A percentile compares a stretch with the other conserved stretches of the same genome.
phyloP scores from a whole-genome alignment of 768 basidiomycete genomes.

The Scleroderma bovista region DNA sequence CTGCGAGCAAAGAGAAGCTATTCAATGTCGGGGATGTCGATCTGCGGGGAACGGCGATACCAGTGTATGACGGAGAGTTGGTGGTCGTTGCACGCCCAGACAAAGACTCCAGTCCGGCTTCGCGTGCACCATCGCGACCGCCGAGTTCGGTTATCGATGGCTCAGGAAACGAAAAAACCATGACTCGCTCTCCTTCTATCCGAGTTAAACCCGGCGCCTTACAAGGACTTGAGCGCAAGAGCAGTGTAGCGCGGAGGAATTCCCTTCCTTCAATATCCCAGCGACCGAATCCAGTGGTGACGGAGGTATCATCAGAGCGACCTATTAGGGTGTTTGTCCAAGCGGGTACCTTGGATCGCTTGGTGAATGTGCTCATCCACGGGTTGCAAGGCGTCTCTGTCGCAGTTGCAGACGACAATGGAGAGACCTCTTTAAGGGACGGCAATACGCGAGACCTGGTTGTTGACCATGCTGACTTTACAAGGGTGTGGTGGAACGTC shows the following conservation, averaged over 20 bases:
- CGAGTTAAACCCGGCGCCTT: slow-evolving; percentile 70
- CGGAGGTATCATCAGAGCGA: slow-evolving; percentile 63
- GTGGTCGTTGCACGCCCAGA: slow-evolving; percentile 59
- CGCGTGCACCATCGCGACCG: slow-evolving; percentile 62
- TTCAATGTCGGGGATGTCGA: slow-evolving; percentile 38
- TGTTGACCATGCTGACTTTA: slow-evolving; percentile 70
- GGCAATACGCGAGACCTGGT: slow-evolving; percentile 67
- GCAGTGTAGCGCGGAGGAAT: slow-evolving; percentile 66
- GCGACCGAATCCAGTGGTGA: slow-evolving; percentile 48
- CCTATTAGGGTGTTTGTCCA: slow-evolving; percentile 73
- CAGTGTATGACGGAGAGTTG: slow-evolving; percentile 70
- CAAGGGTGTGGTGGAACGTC: slow-evolving; percentile 75
- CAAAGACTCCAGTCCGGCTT: slow-evolving; percentile 49
- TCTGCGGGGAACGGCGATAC: slow-evolving; percentile 63
- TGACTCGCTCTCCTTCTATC: slow-evolving; percentile 66
- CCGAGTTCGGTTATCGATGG: slow-evolving; percentile 54
- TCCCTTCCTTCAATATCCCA: slow-evolving; percentile 76
- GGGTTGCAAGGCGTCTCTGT: slow-evolving; percentile 75
- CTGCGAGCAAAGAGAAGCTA: slow-evolving; percentile 20
- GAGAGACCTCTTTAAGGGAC: slow-evolving; percentile 73
- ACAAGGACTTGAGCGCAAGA: slow-evolving; percentile 68
- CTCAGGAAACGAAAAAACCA: slow-evolving; percentile 32
- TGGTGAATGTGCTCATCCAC: slow-evolving; percentile 72
- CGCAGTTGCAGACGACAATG: slow-evolving; percentile 81
- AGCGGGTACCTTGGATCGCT: slow-evolving; percentile 68